Conservation (phyloP, 1,139 yeast species). For the Geotrichum histeridarum region DNA sequence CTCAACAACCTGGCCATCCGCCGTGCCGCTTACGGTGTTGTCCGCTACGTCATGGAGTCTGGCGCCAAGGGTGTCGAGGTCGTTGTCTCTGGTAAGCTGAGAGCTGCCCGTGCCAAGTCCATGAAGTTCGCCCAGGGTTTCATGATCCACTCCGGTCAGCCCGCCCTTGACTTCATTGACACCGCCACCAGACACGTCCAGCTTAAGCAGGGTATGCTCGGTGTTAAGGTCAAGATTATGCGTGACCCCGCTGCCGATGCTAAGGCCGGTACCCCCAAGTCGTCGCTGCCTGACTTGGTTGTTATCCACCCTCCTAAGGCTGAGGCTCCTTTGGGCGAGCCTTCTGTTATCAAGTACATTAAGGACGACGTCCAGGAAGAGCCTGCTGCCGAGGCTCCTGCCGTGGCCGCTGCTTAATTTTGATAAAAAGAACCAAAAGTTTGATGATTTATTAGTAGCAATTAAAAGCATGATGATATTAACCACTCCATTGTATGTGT, state of each 20-base stretch:
- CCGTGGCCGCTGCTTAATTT: slow-evolving; percentile 11
- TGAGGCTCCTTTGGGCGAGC: slow-evolving; percentile 82
- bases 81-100: slow-evolving; percentile 97
- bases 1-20: slow-evolving; percentile 98
- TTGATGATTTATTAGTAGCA: background rate
- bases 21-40: slow-evolving; percentile 99
- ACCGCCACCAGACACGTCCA: slow-evolving; percentile 99
- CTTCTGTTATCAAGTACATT: slow-evolving; percentile 52
- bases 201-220: slow-evolving; percentile 99
- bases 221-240: slow-evolving; percentile 99
- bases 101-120: slow-evolving; percentile 99
- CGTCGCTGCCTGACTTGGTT: slow-evolving; percentile 92
- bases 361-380: slow-evolving; percentile 29
- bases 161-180: slow-evolving; percentile 97
- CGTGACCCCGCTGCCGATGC: slow-evolving; percentile 90
- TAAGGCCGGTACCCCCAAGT: slow-evolving; percentile 76
- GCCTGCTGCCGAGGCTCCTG: slow-evolving; percentile 22
- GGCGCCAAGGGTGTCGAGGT: slow-evolving; percentile 99
- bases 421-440: background rate
- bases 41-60: slow-evolving; percentile 99
- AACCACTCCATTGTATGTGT: background rate
- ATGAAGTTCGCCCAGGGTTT: slow-evolving; percentile 99
- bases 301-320: slow-evolving; percentile 95
- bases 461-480: background rate
- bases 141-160: slow-evolving; percentile 99